Evolutionary conservation across 1,139 yeast species (phyloP).

Genomic region (Saccharomycopsis phalli): DNA sequence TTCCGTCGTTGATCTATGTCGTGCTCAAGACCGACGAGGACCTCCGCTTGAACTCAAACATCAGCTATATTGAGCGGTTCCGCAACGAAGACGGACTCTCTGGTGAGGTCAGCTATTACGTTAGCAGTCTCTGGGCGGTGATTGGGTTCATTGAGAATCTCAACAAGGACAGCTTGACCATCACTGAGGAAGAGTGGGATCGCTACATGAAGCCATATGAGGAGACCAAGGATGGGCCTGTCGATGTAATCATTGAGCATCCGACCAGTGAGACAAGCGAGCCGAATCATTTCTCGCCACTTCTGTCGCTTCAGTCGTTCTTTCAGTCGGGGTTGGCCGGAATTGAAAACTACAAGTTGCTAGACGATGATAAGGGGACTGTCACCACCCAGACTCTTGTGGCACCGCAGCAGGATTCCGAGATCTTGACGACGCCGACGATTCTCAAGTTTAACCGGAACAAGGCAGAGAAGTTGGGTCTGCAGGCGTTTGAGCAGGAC

Average conservation of each 20-base stretch:
- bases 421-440: slow-evolving; percentile 9
- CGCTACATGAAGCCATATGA: slow-evolving; percentile 45
- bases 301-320: slow-evolving; percentile 18
- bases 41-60: slow-evolving; percentile 58
- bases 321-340: slow-evolving; percentile 4
- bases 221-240: slow-evolving; percentile 19
- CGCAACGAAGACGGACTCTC: slow-evolving; percentile 64
- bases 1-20: slow-evolving; percentile 78
- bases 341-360: not conserved
- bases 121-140: slow-evolving; percentile 83
- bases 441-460: slow-evolving; percentile 20
- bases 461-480: slow-evolving; percentile 31
- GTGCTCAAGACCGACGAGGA: slow-evolving; percentile 60
- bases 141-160: slow-evolving; percentile 63
- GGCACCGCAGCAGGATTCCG: slow-evolving; percentile 19
- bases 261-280: too few relatives aligned
- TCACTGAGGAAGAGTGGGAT: slow-evolving; percentile 47
- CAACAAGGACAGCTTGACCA: slow-evolving; percentile 49
- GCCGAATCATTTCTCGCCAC: slow-evolving; percentile 19
- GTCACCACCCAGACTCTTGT: slow-evolving; percentile 3
- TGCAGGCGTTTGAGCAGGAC: slow-evolving; percentile 31
- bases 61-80: slow-evolving; percentile 78
- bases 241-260: slow-evolving; percentile 5
- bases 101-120: slow-evolving; percentile 85
- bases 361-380: slow-evolving; percentile 9